Base-by-base conservation (phyloP, 1,139 yeast genomes). In the Diutina mesorugosa region DNA sequence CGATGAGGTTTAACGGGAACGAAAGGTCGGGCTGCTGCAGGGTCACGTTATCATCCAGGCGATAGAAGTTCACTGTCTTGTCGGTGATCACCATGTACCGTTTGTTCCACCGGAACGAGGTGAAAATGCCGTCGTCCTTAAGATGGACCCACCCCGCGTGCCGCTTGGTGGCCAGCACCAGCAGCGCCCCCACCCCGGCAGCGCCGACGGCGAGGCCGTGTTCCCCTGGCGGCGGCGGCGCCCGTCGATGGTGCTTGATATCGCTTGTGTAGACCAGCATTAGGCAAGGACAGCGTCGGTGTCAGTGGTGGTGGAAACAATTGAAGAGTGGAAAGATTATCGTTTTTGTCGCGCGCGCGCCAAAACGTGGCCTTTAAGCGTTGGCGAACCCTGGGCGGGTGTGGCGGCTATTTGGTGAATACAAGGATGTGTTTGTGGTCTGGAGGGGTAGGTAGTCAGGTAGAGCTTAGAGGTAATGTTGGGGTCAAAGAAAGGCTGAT, bases 91-190 rank as follows among this genome's bases (percentile, higher is more conserved):
- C 85, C 73, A 91, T 75, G 67, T 77, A 91, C 63, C 95, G 80
- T 67, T 90, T 90, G 59, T 91, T 90, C 98, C 98, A 93, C 63
- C 96, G 76, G 68, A 91, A 90, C 14, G 90, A 82, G 61, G 89
- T 80, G 65, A 77, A 76, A 46, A 88, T 70, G 28, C 97, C 96
- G 64, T 91, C 98, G 64, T 91, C 98, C 68, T 90, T 90, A 57
- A 90, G 84, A 57, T 89, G 88, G 30, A 89, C 91, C 96, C 97
- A 91, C 0, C 98, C 97, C 28, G 72, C 63, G 57, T 72, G 74
- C 58, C 71, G 72, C 21, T 54, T 47, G 46, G 51, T 45, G 21
- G 55, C 47, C 45, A 45, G 35, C 55, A 56, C 67, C 70, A 51
- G 74, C 65, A 56, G 64, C 64, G 58, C 69, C 61, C 54, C 64